Conservation (phyloP, 768 basidiomycete species). For the Inosperma sp. region DNA sequence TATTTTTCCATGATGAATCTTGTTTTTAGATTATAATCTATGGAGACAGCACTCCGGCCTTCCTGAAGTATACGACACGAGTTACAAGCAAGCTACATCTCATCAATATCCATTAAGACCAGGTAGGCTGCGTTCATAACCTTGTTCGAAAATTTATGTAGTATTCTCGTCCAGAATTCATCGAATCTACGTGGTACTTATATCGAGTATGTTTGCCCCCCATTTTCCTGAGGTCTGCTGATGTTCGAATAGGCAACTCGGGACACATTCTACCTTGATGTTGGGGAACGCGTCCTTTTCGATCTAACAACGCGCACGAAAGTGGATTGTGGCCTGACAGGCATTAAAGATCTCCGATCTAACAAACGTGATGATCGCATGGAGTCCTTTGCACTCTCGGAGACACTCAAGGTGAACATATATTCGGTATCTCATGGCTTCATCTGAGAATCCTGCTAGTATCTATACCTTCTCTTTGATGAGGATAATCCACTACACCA, state of each 20-base stretch:
- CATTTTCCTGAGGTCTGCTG: conserved; percentile 7
- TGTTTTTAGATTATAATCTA: conserved; percentile 74
- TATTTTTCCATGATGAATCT: not conserved
- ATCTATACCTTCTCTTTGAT: conserved; percentile 89
- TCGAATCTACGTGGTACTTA: conserved; percentile 95
- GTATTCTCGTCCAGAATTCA: conserved; percentile 57
- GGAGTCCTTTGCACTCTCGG: conserved; percentile 95
- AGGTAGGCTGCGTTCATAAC: conserved; percentile 34
- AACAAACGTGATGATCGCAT: conserved; percentile 87
- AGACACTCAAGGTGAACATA: conserved; percentile 73
- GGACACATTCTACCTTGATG: conserved; percentile 88
- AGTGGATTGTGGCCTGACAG: conserved; percentile 82
- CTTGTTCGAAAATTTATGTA: not conserved
- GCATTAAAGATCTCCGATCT: conserved; percentile 72
- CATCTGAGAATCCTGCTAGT: conserved; percentile 41
- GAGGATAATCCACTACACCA: conserved; percentile 70
- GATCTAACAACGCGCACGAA: conserved; percentile 73
- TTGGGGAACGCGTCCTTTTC: conserved; percentile 77
- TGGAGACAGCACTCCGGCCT: conserved; percentile 86
- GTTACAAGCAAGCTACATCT: conserved; percentile 64
- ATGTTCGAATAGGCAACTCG: conserved; percentile 66
- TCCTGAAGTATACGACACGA: conserved; percentile 90
- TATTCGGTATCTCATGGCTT: not conserved
- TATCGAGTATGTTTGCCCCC: conserved; percentile 63
- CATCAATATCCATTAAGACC: conserved; percentile 79